Conservation (phyloP, 225 moss, liverwort and hornwort genomes). For the Anthoceros angustus region DNA sequence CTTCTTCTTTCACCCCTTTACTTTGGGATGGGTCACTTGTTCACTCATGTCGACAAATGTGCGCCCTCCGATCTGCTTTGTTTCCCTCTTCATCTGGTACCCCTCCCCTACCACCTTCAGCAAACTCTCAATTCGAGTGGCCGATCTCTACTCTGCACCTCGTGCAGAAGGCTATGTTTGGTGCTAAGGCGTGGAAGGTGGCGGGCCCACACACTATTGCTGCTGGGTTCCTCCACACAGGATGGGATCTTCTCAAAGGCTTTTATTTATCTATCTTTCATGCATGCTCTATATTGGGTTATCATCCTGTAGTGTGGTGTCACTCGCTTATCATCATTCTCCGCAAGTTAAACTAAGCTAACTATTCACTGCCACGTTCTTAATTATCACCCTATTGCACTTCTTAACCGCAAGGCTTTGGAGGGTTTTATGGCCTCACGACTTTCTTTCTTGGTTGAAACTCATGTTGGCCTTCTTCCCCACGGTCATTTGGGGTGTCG, state of each 20-base stretch:
- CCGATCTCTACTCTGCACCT: too few relatives aligned
- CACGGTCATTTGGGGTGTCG: too few relatives aligned
- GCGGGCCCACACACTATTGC: background rate
- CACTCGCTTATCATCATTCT: background rate
- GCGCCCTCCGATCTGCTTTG: background rate
- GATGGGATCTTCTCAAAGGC: background rate
- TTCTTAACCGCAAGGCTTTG: too few relatives aligned
- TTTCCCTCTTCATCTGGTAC: too few relatives aligned
- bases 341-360: background rate
- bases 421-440: too few relatives aligned
- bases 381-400: too few relatives aligned
- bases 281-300: background rate
- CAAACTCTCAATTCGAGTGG: too few relatives aligned
- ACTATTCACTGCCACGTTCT: background rate
- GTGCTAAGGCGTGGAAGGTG: too few relatives aligned
- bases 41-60: background rate
- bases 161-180: too few relatives aligned
- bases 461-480: too few relatives aligned
- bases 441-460: too few relatives aligned
- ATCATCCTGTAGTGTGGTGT: background rate
- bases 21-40: background rate
- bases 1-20: background rate
- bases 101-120: too few relatives aligned
- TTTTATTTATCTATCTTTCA: background rate
- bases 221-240: background rate